Evolutionary conservation across 2,329 filamentous ascomycete genomes (phyloP).

Genomic region (Xylaria polymorpha): DNA sequence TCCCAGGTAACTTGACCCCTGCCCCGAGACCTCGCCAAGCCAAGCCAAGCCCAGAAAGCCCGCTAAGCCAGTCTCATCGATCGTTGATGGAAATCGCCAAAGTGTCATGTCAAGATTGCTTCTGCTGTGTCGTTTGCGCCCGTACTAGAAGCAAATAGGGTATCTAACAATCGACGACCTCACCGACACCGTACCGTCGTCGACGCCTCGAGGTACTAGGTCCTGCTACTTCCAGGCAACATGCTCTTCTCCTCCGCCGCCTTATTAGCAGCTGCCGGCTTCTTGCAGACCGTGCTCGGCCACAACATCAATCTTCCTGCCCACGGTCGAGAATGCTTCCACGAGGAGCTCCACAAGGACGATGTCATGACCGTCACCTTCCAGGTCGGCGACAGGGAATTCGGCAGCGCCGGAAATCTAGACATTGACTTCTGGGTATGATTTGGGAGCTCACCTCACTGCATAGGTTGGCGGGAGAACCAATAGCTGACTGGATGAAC

Average conservation of each 20-base stretch:
- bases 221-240: conserved; percentile 39
- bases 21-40: background rate
- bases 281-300: conserved; percentile 66
- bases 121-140: background rate
- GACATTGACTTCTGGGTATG: conserved; percentile 98
- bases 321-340: conserved; percentile 97
- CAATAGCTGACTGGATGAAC: conserved; percentile 36
- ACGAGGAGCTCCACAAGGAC: conserved; percentile 90
- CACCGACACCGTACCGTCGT: conserved; percentile 19
- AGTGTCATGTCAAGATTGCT: conserved; percentile 39
- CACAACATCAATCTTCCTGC: conserved; percentile 97
- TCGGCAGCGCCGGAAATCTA: conserved; percentile 91
- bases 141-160: background rate
- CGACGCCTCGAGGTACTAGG: conserved; percentile 30
- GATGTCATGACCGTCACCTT: conserved; percentile 99
- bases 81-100: conserved; percentile 38
- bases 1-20: conserved; percentile 15
- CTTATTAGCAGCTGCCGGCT: conserved; percentile 65
- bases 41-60: background rate
- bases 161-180: conserved; percentile 17
- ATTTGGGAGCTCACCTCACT: conserved; percentile 1
- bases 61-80: conserved; percentile 13
- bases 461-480: conserved; percentile 15
- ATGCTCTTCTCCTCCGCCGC: conserved; percentile 60
- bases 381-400: conserved; percentile 97